phyloP scores from a whole-genome alignment of 768 basidiomycete genomes.

The Boletus fagicola region DNA sequence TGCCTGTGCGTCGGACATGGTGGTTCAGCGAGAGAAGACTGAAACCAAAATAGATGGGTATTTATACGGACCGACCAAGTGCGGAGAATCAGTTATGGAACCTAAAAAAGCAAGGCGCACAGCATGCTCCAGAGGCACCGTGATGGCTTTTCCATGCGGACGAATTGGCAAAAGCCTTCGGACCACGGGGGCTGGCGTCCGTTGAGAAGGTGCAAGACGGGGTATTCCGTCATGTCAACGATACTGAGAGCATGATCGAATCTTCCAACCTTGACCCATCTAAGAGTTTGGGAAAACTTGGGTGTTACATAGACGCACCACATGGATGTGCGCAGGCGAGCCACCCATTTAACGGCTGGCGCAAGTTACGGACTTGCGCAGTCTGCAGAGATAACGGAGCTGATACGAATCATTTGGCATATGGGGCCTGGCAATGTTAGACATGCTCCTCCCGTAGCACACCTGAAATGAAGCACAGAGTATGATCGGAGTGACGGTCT shows the following conservation, averaged over 20 bases:
- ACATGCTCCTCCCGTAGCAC: no score
- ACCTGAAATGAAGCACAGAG: no score
- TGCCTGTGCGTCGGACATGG: constrained; percentile 23
- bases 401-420: no score
- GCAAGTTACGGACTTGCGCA: no score
- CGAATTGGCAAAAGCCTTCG: neutral
- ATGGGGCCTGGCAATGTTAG: no score
- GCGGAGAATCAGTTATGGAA: neutral
- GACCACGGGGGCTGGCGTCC: neutral
- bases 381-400: no score
- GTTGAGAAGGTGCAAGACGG: neutral
- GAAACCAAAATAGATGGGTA: neutral
- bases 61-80: constrained; percentile 1
- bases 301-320: neutral
- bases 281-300: neutral
- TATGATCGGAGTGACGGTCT: no score
- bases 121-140: neutral
- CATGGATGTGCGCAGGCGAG: neutral
- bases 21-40: neutral
- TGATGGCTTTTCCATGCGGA: neutral
- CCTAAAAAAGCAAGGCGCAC: neutral
- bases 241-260: neutral
- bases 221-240: no score
- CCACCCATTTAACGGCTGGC: no score
- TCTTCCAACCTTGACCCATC: no score